These are phyloP conservation scores for Solanum hybrid DNA, from an alignment of 305 asterid species.

Conservation along the genomic window DNA sequence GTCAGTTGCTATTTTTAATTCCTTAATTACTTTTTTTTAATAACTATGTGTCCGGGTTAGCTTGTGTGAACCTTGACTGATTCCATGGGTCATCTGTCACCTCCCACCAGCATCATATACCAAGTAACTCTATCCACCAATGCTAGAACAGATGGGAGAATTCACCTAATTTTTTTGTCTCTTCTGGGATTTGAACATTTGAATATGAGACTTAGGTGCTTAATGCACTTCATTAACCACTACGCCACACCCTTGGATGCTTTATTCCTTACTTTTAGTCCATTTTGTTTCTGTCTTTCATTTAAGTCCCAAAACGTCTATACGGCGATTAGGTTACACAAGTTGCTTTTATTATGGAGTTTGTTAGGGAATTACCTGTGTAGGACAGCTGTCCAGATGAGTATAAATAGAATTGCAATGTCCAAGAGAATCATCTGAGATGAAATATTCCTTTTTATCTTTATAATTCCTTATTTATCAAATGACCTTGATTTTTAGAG, in stretches of 20 bases:
- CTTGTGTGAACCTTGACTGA: no score
- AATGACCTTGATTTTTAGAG: neutral
- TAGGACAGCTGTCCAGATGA: neutral
- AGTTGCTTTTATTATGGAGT: neutral
- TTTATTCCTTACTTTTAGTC: neutral
- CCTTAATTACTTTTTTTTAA: neutral
- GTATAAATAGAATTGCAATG: neutral
- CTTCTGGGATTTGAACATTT: no score
- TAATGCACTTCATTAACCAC: no score
- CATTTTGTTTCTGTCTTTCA: neutral
- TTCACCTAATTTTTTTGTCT: no score
- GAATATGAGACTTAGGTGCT: no score
- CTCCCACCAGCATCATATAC: no score
- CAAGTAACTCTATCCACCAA: no score
- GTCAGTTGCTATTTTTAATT: neutral
- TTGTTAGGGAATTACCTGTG: neutral
- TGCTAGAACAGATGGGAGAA: no score
- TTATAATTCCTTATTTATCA: neutral
- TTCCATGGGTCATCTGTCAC: no score
- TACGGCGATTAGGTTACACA: neutral
- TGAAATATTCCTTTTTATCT: neutral
- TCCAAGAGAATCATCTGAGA: neutral
- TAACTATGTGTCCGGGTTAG: no score
- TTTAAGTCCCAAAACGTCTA: neutral
- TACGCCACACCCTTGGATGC: no score